Evolutionary conservation across 345 rosid species (phyloP).

Genomic region (Rhodamnia rubescens): DNA sequence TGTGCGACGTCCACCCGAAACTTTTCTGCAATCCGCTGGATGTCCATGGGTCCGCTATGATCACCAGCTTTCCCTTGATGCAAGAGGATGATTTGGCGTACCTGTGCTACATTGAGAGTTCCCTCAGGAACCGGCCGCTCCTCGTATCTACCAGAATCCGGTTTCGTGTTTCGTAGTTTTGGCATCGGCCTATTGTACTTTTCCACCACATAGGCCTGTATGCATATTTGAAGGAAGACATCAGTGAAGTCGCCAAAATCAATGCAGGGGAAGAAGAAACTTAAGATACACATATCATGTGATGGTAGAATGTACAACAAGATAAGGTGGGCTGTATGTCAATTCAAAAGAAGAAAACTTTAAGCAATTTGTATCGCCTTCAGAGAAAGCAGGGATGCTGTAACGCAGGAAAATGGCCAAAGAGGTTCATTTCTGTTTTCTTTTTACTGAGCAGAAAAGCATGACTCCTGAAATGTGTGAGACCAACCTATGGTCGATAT

Average conservation of each 20-base stretch:
- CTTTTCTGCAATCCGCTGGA: constrained; percentile 52
- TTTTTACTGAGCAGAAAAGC: background rate
- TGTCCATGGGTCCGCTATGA: constrained; percentile 51
- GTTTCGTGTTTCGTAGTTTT: constrained; percentile 58
- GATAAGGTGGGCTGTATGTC: background rate
- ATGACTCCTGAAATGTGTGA: background rate
- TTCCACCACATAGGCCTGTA: constrained; percentile 63
- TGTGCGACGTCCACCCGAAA: constrained; percentile 47
- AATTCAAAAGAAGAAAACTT: background rate
- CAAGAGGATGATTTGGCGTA: constrained; percentile 63
- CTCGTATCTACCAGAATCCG: constrained; percentile 50
- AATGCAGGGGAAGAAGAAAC: background rate
- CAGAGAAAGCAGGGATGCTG: background rate
- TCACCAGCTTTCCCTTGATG: constrained; percentile 76
- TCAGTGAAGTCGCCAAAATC: background rate
- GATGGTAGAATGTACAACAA: background rate
- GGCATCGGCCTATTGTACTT: constrained; percentile 68
- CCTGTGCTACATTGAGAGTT: constrained; percentile 63
- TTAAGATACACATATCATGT: background rate
- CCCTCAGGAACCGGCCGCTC: constrained; percentile 55
- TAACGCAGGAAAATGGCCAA: background rate
- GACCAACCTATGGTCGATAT: background rate
- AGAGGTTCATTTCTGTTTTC: background rate
- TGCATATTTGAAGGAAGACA: background rate
- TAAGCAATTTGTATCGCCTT: background rate